Evolutionary conservation across 371 early-diverging fungal genomes (phyloP).

Genomic region (Mycotypha africana): DNA sequence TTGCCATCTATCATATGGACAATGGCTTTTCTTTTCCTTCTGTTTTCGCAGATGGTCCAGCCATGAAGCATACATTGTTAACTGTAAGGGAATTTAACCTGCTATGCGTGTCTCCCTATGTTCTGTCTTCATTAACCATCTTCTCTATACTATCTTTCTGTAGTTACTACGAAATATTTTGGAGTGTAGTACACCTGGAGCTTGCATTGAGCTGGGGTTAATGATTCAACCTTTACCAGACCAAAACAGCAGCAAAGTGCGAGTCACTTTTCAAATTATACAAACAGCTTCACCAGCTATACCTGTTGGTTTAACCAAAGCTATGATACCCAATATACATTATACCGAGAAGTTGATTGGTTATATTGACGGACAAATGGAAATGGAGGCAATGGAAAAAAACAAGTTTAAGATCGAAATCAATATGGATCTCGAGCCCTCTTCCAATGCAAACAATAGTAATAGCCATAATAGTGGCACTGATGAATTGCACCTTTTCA

Average conservation of each 20-base stretch:
- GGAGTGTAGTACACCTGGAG: constrained; percentile 54
- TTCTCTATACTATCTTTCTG: background rate
- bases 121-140: no score
- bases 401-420: constrained; percentile 32
- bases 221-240: constrained; percentile 18
- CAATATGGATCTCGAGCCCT: constrained; percentile 30
- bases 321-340: constrained; percentile 38
- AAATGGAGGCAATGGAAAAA: constrained; percentile 31
- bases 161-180: constrained; percentile 56
- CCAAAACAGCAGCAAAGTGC: constrained; percentile 15
- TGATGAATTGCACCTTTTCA: constrained; percentile 10
- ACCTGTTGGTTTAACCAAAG: constrained; percentile 18
- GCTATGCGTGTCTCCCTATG: no score
- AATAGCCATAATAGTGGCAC: no score
- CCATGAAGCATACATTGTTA: constrained; percentile 50
- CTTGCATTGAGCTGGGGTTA: constrained; percentile 57
- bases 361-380: constrained; percentile 44
- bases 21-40: constrained; percentile 48
- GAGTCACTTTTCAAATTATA: constrained; percentile 47
- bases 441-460: no score
- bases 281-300: constrained; percentile 42
- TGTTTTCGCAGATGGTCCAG: constrained; percentile 55
- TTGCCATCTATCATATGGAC: constrained; percentile 58
- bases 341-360: constrained; percentile 45
- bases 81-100: no score